Conservation (phyloP, 2,329 filamentous ascomycete species). For the Salinomyces thailandicus region DNA sequence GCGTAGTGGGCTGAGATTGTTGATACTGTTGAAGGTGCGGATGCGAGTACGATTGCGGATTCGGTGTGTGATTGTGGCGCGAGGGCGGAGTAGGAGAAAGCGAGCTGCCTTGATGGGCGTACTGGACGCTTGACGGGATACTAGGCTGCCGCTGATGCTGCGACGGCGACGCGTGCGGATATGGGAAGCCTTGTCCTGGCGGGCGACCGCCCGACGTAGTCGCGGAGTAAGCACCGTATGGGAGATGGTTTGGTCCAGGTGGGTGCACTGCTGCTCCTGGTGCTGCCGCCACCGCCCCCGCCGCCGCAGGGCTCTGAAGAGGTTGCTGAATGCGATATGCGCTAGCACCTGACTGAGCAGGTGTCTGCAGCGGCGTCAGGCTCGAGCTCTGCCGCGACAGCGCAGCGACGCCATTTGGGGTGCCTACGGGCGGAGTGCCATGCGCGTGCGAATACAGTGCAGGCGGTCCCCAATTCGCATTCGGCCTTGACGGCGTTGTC, state of each 20-base stretch:
- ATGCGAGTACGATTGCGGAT: constrained; percentile 15
- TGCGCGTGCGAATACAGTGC: no score
- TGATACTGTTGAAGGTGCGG: constrained; percentile 30
- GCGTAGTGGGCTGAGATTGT: constrained; percentile 38
- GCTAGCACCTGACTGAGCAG: constrained; percentile 11
- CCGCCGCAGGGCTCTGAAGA: constrained; percentile 21
- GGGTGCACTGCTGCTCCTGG: no score
- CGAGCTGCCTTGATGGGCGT: constrained; percentile 9
- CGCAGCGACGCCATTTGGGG: constrained; percentile 12
- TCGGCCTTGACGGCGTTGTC: constrained; percentile 5
- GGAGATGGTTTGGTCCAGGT: constrained; percentile 10
- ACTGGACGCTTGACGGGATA: constrained; percentile 7
- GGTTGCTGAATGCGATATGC: constrained; percentile 17
- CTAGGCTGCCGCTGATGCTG: constrained; percentile 10
- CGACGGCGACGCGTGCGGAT: constrained; percentile 18
- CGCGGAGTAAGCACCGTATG: constrained; percentile 15
- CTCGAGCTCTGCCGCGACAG: constrained; percentile 15
- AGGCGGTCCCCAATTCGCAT: constrained; percentile 1
- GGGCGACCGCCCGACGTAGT: constrained; percentile 18
- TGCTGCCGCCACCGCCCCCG: no score
- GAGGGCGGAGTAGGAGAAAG: constrained; percentile 26
- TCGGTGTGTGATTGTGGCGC: constrained; percentile 23
- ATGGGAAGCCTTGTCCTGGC: constrained; percentile 13
- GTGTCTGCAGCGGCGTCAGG: constrained; percentile 22
- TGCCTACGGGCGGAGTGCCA: constrained; percentile 13